Conservation (phyloP, 164 flowering plant species). For the Piper betle region DNA sequence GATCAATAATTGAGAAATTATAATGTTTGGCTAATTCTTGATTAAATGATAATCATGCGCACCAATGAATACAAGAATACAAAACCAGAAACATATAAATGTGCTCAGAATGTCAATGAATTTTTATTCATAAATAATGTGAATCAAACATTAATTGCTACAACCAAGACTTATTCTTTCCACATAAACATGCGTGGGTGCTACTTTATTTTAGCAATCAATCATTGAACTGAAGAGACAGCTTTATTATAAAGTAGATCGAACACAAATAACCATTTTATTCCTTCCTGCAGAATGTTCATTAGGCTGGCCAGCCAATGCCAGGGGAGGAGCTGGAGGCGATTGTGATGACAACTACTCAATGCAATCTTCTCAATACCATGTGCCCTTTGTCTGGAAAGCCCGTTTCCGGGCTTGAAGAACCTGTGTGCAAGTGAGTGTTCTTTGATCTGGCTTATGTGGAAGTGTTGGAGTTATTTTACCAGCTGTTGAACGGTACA, state of each 20-base stretch:
- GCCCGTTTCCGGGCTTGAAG: slow-evolving; percentile 43
- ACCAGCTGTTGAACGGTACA: neutral
- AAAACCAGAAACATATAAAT: too few relatives aligned
- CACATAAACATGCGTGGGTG: too few relatives aligned
- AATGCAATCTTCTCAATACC: slow-evolving; percentile 38
- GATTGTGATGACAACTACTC: slow-evolving; percentile 74
- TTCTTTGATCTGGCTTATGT: neutral
- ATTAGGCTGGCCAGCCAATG: slow-evolving; percentile 82
- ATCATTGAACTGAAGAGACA: neutral
- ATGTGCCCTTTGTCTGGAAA: slow-evolving; percentile 81
- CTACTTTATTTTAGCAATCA: too few relatives aligned
- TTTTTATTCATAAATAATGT: too few relatives aligned
- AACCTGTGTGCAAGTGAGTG: slow-evolving; percentile 77
- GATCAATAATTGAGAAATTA: too few relatives aligned
- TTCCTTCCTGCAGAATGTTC: slow-evolving; percentile 54
- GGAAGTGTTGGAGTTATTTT: neutral
- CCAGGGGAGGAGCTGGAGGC: slow-evolving; percentile 97
- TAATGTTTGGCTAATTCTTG: too few relatives aligned
- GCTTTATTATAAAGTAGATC: too few relatives aligned
- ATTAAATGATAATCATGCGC: too few relatives aligned
- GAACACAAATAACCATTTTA: neutral
- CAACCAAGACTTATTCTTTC: too few relatives aligned
- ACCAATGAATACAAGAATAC: too few relatives aligned
- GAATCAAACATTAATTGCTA: too few relatives aligned
- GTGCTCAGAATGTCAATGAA: too few relatives aligned